A percentile compares a stretch with the other conserved stretches of the same genome.
phyloP scores from a whole-genome alignment of 192 early-diverging fungal species.

The Backusella circina region DNA sequence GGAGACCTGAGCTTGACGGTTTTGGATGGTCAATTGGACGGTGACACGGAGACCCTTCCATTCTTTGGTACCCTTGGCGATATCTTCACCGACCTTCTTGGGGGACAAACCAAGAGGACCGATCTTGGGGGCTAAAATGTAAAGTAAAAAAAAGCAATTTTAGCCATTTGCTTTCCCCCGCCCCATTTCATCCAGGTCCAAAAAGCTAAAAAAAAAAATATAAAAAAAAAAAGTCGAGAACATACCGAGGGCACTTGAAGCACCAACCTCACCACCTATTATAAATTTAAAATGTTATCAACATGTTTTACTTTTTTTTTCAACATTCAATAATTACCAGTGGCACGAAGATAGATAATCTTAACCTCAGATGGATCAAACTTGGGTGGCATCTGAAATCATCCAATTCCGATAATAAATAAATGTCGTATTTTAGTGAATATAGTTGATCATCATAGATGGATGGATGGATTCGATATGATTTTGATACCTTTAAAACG shows the following conservation, averaged over 20 bases:
- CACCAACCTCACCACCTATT: slow-evolving; percentile 69
- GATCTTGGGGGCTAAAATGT: slow-evolving; percentile 85
- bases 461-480: slow-evolving; percentile 28
- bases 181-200: background rate
- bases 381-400: slow-evolving; percentile 67
- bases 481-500: slow-evolving; percentile 1
- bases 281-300: background rate
- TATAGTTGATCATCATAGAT: slow-evolving; percentile 23
- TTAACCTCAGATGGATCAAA: slow-evolving; percentile 78
- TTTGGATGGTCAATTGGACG: slow-evolving; percentile 97
- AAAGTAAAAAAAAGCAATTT: background rate
- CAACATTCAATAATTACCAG: slow-evolving; percentile 43
- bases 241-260: slow-evolving; percentile 79
- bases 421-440: background rate
- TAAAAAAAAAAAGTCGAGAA: background rate
- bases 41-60: slow-evolving; percentile 99
- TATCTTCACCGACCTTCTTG: slow-evolving; percentile 99
- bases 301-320: background rate
- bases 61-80: slow-evolving; percentile 98
- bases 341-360: slow-evolving; percentile 90
- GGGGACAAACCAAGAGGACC: slow-evolving; percentile 99
- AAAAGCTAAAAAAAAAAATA: background rate
- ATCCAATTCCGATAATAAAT: background rate
- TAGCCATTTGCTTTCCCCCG: background rate
- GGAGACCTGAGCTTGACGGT: slow-evolving; percentile 97